Evolutionary conservation across 345 rosid species (phyloP).

Genomic region (Noccaea caerulescens): DNA sequence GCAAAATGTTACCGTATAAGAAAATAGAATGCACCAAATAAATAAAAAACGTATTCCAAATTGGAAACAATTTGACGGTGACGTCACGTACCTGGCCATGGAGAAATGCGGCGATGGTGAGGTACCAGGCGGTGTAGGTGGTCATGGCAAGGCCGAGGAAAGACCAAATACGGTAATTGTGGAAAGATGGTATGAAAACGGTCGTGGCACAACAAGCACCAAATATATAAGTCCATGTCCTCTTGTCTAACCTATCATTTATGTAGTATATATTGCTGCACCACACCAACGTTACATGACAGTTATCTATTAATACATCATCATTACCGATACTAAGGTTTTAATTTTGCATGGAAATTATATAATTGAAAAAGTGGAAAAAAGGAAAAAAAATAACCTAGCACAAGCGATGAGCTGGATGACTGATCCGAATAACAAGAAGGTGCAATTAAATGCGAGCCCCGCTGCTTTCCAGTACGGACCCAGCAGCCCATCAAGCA

Average conservation of each 20-base stretch:
- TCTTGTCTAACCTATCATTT: constrained; percentile 86
- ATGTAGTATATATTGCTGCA: constrained; percentile 92
- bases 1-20: too few species aligned
- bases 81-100: constrained; percentile 72
- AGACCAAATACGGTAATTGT: constrained; percentile 96
- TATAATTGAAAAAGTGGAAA: background rate
- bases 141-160: constrained; percentile 97
- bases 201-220: constrained; percentile 99
- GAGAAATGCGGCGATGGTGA: constrained; percentile 70
- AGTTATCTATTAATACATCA: background rate
- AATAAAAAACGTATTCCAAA: background rate
- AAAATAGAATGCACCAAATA: too few species aligned
- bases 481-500: constrained; percentile 66
- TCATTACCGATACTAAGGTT: background rate
- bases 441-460: constrained; percentile 68
- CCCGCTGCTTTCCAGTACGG: constrained; percentile 68
- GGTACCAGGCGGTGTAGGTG: constrained; percentile 97
- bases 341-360: background rate
- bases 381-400: constrained; percentile 32
- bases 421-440: constrained; percentile 50
- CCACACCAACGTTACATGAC: constrained; percentile 15
- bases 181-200: constrained; percentile 92
- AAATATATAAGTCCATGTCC: constrained; percentile 98
- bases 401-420: constrained; percentile 56
- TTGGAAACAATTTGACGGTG: background rate